phyloP scores from a whole-genome alignment of 768 basidiomycete species.

The Pleurotus ostreatus region DNA sequence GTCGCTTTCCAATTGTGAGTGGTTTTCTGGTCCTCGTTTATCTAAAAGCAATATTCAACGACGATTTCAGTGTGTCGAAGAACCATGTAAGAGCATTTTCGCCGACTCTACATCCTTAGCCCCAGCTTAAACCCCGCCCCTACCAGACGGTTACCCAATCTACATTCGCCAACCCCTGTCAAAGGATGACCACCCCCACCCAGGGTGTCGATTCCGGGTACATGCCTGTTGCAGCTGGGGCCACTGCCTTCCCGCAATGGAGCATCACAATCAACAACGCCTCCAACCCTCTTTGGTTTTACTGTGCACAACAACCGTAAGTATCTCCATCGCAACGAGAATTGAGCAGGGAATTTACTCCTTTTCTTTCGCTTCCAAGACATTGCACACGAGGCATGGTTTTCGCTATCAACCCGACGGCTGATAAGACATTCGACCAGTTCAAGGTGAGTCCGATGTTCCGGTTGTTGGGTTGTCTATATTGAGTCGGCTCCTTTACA shows the following conservation, averaged over 20 bases:
- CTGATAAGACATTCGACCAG: constrained; percentile 34
- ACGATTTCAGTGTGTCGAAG: constrained; percentile 26
- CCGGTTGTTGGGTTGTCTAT: not conserved
- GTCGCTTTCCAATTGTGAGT: constrained; percentile 44
- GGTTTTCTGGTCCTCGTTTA: not conserved
- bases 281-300: constrained; percentile 50
- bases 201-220: constrained; percentile 43
- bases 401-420: constrained; percentile 50
- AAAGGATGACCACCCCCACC: constrained; percentile 17
- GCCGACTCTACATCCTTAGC: not conserved
- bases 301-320: constrained; percentile 37
- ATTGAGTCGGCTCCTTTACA: not conserved
- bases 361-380: constrained; percentile 16
- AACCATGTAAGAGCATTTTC: constrained; percentile 28
- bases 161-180: constrained; percentile 33
- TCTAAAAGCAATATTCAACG: not conserved
- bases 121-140: not conserved
- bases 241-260: constrained; percentile 32
- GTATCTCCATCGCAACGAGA: not conserved
- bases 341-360: not conserved
- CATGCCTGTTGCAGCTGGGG: constrained; percentile 30
- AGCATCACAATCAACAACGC: constrained; percentile 30
- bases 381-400: constrained; percentile 52
- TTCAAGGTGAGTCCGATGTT: constrained; percentile 27
- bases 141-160: constrained; percentile 36